These are phyloP conservation scores for Penicillium palitans DNA, from an alignment of 2,329 filamentous ascomycete genomes.

Conservation along the genomic window DNA sequence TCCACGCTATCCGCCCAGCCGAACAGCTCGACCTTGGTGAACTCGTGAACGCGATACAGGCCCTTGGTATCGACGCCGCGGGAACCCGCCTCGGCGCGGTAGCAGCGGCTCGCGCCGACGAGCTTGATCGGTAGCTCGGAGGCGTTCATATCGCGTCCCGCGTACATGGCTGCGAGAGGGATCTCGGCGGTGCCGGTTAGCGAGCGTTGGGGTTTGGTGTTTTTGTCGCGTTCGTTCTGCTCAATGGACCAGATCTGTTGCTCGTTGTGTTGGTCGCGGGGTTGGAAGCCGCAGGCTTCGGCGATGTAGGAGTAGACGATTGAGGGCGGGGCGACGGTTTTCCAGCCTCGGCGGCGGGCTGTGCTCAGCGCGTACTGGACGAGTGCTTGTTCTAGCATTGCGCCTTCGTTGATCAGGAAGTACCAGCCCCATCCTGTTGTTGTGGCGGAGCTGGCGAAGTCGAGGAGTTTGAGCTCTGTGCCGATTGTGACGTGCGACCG, in stretches of 20 bases:
- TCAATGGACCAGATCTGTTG: conserved; percentile 85
- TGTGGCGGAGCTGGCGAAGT: conserved; percentile 79
- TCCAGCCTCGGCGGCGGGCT: conserved; percentile 74
- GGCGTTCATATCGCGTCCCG: conserved; percentile 66
- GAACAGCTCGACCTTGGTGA: conserved; percentile 98
- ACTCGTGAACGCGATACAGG: conserved; percentile 95
- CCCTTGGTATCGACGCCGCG: conserved; percentile 90
- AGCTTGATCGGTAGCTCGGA: conserved; percentile 71
- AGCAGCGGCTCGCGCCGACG: conserved; percentile 87
- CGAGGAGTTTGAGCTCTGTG: conserved; percentile 79
- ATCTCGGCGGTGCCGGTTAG: conserved; percentile 93
- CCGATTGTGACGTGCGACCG: conserved; percentile 85
- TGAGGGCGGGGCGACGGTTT: conserved; percentile 76
- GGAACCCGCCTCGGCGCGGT: conserved; percentile 90
- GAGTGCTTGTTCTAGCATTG: conserved; percentile 90
- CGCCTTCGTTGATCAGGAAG: conserved; percentile 87
- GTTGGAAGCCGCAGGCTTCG: conserved; percentile 89
- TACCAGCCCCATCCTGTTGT: conserved; percentile 98
- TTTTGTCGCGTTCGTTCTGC: conserved; percentile 61
- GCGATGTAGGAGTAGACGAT: conserved; percentile 92
- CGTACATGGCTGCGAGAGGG: conserved; percentile 86
- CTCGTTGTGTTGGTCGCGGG: conserved; percentile 84
- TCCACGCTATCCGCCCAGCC: conserved; percentile 73
- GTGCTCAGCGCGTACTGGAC: conserved; percentile 79
- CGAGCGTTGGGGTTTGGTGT: conserved; percentile 67